Evolutionary conservation across 2,329 filamentous ascomycete genomes (phyloP), one percentile per base, ranked within the genome.

Genomic region (Stagonosporopsis chrysanthemi): DNA sequence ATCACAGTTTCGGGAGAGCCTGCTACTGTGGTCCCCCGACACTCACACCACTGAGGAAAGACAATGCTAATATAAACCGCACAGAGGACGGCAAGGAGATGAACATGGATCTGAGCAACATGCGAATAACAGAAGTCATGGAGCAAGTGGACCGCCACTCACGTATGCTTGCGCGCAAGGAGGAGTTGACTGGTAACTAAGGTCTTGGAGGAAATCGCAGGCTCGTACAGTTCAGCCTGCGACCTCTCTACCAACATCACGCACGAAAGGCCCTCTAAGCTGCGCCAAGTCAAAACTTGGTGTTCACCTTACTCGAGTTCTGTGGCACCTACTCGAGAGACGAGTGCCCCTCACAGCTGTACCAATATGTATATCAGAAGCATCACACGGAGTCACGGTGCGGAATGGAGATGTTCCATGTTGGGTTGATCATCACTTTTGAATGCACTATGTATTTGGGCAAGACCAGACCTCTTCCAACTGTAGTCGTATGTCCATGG

Each of bases 71-170:
- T 62, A 23, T 17, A 23, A 38, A 31, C 14, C n/a, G 2, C 41
- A 52, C 74, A 96, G 91, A 97, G 83, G 95, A 97, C 73, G 95
- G 95, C 68, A 96, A 94, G 80, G 89, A 96, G 71, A 86, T 98
- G 81, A 86, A 87, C 31, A 84, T 98, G 36, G 88, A 97, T 73
- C 84, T 91, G 65, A 88, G 91, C 67, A 90, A 89, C 76, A 82
- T 93, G 79, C 90, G 88, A 67, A 93, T 98, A 73, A 90, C 91
- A 74, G 90, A 92, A 70, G 86, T 98, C 19, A 84, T 94, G 56
- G 90, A 92, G 75, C 92, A 98, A 78, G 88, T 97, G 41, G 90
- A 97, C 75, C 84, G 95, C 70, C 92, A 98, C 80, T 97, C 92
- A 47, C 86, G 95, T 65, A 82, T 83, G 66, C 79, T 98, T 72